These are phyloP conservation scores for Bipolaris victoriae DNA, from an alignment of 2,329 filamentous ascomycete species.

Conservation along the genomic window DNA sequence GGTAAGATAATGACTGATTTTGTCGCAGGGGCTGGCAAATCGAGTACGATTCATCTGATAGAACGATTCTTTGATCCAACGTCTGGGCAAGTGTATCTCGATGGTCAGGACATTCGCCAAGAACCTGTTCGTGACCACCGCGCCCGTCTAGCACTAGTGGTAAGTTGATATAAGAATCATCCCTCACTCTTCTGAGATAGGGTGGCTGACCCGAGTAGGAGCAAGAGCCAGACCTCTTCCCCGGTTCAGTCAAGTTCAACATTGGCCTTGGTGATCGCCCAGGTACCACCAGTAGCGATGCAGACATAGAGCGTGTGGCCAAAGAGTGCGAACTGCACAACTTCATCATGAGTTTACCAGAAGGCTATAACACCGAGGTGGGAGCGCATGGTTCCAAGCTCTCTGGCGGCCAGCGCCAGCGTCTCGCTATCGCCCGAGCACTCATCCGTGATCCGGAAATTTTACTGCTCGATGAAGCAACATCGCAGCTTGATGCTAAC, in stretches of 20 bases:
- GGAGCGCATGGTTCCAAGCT: conserved; percentile 52
- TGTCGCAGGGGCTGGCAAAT: conserved; percentile 51
- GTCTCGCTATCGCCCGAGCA: conserved; percentile 55
- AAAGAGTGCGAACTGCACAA: conserved; percentile 55
- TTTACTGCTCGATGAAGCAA: conserved; percentile 56
- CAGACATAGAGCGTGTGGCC: conserved; percentile 46
- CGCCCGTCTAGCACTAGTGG: conserved; percentile 51
- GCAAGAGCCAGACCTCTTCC: conserved; percentile 56
- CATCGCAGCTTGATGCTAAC: conserved; percentile 55
- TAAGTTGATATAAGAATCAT: conserved; percentile 14
- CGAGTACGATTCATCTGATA: conserved; percentile 54
- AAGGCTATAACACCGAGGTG: conserved; percentile 56
- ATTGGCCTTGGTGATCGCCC: conserved; percentile 50
- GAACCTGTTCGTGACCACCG: conserved; percentile 47
- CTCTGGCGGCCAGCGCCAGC: conserved; percentile 55
- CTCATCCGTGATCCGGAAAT: conserved; percentile 55
- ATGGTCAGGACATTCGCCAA: conserved; percentile 51
- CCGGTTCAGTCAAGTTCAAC: conserved; percentile 54
- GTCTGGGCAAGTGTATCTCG: conserved; percentile 48
- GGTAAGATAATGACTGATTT: neutral
- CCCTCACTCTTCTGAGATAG: neutral
- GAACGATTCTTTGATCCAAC: conserved; percentile 55
- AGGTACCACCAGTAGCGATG: conserved; percentile 28
- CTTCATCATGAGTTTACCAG: conserved; percentile 55
- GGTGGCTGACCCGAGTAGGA: conserved; percentile 19